A percentile compares a stretch with the other conserved stretches of the same genome.
Conservation (phyloP, 352 stramenopile species). For the Globisporangium orthogonon region DNA sequence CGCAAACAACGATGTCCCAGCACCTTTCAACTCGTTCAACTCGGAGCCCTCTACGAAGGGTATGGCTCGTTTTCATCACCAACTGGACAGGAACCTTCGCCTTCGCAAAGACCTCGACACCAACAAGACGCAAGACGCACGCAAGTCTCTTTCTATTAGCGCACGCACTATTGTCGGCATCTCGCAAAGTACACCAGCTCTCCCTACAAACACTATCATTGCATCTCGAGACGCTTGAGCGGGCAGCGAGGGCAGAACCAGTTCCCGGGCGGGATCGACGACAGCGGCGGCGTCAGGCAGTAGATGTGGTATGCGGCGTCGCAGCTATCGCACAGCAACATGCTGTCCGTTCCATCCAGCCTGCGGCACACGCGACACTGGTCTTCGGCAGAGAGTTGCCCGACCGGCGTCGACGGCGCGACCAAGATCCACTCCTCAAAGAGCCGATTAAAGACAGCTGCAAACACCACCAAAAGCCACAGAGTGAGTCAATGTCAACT, state of each 20-base stretch:
- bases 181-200: background rate
- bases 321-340: conserved; percentile 82
- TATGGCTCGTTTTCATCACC: no score
- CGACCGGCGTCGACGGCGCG: conserved; percentile 38
- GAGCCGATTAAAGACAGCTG: conserved; percentile 74
- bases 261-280: conserved; percentile 56
- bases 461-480: background rate
- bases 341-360: conserved; percentile 61
- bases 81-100: no score
- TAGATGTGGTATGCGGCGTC: conserved; percentile 82
- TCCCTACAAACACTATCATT: background rate
- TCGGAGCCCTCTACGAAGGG: no score
- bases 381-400: conserved; percentile 56
- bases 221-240: conserved; percentile 27
- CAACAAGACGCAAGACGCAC: no score
- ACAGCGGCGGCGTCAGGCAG: conserved; percentile 59
- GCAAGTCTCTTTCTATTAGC: no score
- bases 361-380: conserved; percentile 59
- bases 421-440: conserved; percentile 75
- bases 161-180: background rate
- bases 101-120: no score
- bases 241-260: conserved; percentile 81
- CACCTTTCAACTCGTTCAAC: no score
- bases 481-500: background rate
- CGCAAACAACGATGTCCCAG: conserved; percentile 3